Conservation (phyloP, 2,329 filamentous ascomycete genomes). For the Leptographium wingfieldii region DNA sequence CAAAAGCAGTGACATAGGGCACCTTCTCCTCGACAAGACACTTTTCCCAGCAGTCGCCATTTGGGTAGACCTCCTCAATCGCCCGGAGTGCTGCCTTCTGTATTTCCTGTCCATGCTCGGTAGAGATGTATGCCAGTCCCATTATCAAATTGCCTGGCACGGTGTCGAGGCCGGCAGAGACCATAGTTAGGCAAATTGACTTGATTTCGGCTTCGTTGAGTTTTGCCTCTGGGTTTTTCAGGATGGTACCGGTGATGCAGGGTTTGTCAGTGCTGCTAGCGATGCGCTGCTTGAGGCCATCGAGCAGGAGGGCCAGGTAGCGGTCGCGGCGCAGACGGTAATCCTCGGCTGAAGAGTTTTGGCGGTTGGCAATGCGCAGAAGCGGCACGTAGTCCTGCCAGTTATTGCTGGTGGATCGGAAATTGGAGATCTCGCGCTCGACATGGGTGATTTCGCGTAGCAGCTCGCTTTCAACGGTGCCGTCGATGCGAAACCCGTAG, state of each 20-base stretch:
- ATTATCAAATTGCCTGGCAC: slow-evolving; percentile 69
- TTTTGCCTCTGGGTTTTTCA: slow-evolving; percentile 14
- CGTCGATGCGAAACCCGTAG: slow-evolving; percentile 65
- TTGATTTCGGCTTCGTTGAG: slow-evolving; percentile 42
- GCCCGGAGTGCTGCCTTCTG: slow-evolving; percentile 56
- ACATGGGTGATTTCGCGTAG: slow-evolving; percentile 63
- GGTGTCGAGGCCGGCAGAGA: slow-evolving; percentile 69
- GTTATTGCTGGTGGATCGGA: slow-evolving; percentile 65
- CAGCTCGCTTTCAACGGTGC: slow-evolving; percentile 45
- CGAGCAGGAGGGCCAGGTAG: slow-evolving; percentile 50
- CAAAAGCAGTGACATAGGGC: slow-evolving; percentile 62
- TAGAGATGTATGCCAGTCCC: slow-evolving; percentile 63
- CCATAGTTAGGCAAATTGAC: slow-evolving; percentile 64
- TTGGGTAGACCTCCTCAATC: slow-evolving; percentile 57
- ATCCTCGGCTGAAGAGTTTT: slow-evolving; percentile 48
- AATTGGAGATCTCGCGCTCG: slow-evolving; percentile 62
- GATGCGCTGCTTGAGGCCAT: slow-evolving; percentile 26
- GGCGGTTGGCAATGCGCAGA: slow-evolving; percentile 44
- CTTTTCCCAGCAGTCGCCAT: slow-evolving; percentile 61
- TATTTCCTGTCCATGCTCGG: slow-evolving; percentile 51
- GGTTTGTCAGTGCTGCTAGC: slow-evolving; percentile 14
- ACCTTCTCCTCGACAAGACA: slow-evolving; percentile 64
- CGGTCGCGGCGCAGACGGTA: slow-evolving; percentile 41
- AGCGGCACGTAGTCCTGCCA: slow-evolving; percentile 55
- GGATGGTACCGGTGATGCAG: slow-evolving; percentile 16